Evolutionary conservation across 768 basidiomycete species (phyloP).

Genomic region (Tricholoma hemisulphureum): DNA sequence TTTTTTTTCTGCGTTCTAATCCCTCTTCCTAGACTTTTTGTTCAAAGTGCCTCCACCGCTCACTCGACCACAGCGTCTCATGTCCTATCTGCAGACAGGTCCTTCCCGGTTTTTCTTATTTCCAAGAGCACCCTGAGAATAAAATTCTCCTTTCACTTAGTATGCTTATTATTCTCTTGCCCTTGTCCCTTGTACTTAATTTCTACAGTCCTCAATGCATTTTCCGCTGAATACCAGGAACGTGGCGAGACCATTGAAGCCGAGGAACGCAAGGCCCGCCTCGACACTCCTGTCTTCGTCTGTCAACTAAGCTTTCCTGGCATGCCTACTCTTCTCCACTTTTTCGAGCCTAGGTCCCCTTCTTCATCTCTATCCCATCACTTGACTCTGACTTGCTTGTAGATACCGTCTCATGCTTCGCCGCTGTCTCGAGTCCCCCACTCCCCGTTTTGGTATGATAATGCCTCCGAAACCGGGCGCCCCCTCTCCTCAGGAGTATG

Average conservation of each 20-base stretch:
- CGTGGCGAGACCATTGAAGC: slow-evolving; percentile 62
- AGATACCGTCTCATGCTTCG: slow-evolving; percentile 96
- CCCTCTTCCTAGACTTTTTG: slow-evolving; percentile 76
- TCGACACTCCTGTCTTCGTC: slow-evolving; percentile 90
- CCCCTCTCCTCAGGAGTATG: slow-evolving; percentile 62
- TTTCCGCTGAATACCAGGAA: slow-evolving; percentile 61
- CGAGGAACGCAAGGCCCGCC: slow-evolving; percentile 74
- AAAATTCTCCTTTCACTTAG: slow-evolving; percentile 67
- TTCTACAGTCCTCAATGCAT: slow-evolving; percentile 61
- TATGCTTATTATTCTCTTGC: slow-evolving; percentile 33
- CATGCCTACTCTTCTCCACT: slow-evolving; percentile 84
- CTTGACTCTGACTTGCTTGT: neutral
- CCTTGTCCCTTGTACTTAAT: slow-evolving; percentile 5
- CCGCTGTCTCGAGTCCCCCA: slow-evolving; percentile 77
- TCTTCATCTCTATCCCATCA: neutral
- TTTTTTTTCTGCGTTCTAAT: too few species aligned
- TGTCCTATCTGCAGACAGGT: slow-evolving; percentile 87
- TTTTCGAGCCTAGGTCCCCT: slow-evolving; percentile 81
- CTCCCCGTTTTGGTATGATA: slow-evolving; percentile 91
- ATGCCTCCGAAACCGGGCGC: slow-evolving; percentile 53
- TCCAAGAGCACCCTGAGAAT: slow-evolving; percentile 80
- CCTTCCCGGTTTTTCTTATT: slow-evolving; percentile 73
- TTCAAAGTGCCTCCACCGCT: slow-evolving; percentile 81
- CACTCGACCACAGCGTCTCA: slow-evolving; percentile 76
- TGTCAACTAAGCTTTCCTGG: slow-evolving; percentile 89